Evolutionary conservation across 2,329 filamentous ascomycete genomes (phyloP).

Genomic region (Monilinia vaccinii-corymbosi): DNA sequence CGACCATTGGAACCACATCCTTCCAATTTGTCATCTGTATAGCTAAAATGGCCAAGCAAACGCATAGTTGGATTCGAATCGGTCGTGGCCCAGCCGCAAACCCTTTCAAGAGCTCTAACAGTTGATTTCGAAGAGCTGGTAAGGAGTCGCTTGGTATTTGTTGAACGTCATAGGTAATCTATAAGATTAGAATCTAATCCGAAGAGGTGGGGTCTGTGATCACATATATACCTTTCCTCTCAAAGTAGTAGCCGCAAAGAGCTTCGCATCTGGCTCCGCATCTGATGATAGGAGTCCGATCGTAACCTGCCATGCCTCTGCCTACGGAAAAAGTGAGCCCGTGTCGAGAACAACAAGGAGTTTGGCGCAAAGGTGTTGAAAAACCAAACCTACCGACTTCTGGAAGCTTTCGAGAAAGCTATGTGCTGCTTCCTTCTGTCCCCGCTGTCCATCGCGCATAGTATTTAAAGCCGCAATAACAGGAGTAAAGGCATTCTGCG

Average conservation of each 20-base stretch:
- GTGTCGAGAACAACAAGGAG: constrained; percentile 7
- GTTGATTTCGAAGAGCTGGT: constrained; percentile 69
- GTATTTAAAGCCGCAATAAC: constrained; percentile 83
- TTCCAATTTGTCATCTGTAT: constrained; percentile 97
- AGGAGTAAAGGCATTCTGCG: constrained; percentile 67
- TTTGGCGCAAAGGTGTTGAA: constrained; percentile 10
- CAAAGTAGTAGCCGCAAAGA: constrained; percentile 93
- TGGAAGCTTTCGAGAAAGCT: constrained; percentile 90
- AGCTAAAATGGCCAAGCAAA: constrained; percentile 87
- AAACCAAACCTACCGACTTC: constrained; percentile 69
- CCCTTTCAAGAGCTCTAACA: constrained; percentile 70
- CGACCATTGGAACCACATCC: constrained; percentile 77
- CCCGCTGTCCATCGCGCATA: constrained; percentile 78
- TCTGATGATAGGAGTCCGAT: constrained; percentile 79
- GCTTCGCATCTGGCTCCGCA: constrained; percentile 72
- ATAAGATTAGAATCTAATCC: constrained; percentile 19
- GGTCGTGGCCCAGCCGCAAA: constrained; percentile 77
- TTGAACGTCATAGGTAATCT: constrained; percentile 95
- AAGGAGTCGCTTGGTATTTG: constrained; percentile 74
- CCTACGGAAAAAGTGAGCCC: constrained; percentile 39
- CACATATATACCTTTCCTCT: constrained; percentile 79
- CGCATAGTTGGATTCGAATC: constrained; percentile 84
- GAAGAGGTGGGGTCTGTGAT: background rate
- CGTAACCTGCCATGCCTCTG: constrained; percentile 84
- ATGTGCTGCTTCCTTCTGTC: constrained; percentile 82